Evolutionary conservation across 768 basidiomycete species (phyloP).

Genomic region (Mycena latifolia): DNA sequence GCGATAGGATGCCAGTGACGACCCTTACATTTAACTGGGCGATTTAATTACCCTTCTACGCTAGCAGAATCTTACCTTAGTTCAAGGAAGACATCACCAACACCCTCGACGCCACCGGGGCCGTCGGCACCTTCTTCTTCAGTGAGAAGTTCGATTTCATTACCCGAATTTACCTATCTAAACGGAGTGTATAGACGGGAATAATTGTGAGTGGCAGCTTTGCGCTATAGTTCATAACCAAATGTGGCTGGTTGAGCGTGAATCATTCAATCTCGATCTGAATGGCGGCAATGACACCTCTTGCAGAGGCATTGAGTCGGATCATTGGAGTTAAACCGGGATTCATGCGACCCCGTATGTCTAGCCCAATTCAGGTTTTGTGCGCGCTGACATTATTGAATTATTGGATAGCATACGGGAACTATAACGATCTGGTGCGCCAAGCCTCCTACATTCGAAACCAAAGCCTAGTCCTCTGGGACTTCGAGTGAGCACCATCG

Average conservation of each 20-base stretch:
- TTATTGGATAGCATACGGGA: constrained; percentile 56
- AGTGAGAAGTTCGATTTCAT: constrained; percentile 22
- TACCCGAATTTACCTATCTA: neutral
- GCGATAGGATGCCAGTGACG: constrained; percentile 27
- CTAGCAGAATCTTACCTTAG: neutral
- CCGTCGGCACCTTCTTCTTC: constrained; percentile 47
- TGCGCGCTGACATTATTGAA: neutral
- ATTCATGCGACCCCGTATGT: constrained; percentile 61
- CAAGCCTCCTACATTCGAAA: constrained; percentile 50
- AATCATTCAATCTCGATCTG: constrained; percentile 26
- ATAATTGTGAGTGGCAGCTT: constrained; percentile 3
- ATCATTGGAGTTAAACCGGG: constrained; percentile 59
- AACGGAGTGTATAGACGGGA: constrained; percentile 2
- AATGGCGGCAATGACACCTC: neutral
- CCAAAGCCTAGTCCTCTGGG: constrained; percentile 55
- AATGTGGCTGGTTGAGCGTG: constrained; percentile 60
- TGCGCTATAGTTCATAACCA: constrained; percentile 48
- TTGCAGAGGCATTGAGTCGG: constrained; percentile 55
- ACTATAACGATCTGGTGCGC: constrained; percentile 60
- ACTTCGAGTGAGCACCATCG: constrained; percentile 46
- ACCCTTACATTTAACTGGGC: constrained; percentile 18
- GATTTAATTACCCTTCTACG: neutral
- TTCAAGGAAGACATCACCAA: constrained; percentile 49
- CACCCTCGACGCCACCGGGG: constrained; percentile 39
- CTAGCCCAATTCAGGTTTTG: neutral